Conservation (phyloP, 176 grass and related monocot genomes). For the Aegilops bicornis region DNA sequence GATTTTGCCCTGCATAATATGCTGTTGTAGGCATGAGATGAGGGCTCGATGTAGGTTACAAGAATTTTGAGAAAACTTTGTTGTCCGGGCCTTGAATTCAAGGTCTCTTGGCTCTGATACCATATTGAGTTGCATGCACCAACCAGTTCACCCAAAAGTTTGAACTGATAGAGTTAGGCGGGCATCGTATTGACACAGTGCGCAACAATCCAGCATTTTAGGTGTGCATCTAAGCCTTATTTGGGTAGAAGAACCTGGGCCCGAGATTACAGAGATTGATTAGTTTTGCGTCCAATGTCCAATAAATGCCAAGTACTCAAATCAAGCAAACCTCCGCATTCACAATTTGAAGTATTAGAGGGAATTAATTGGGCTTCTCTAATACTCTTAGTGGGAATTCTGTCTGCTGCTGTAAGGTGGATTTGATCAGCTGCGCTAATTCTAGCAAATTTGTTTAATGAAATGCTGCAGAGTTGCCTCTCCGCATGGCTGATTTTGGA, state of each 20-base stretch:
- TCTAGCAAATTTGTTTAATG: background rate
- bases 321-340: background rate
- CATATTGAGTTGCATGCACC: background rate
- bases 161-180: background rate
- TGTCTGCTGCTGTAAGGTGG: background rate
- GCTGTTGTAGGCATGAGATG: background rate
- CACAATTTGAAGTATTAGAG: background rate
- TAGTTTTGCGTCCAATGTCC: background rate
- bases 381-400: background rate
- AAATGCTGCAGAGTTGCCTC: slow-evolving; percentile 80
- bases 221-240: background rate
- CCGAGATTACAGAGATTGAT: slow-evolving; percentile 4
- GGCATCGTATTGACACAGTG: background rate
- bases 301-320: background rate
- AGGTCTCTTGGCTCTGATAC: background rate
- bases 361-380: background rate
- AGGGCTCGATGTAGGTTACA: background rate
- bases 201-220: background rate
- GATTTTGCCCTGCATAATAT: too few species aligned
- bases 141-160: background rate
- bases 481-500: slow-evolving; percentile 96
- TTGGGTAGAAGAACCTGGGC: background rate
- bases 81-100: background rate
- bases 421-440: slow-evolving; percentile 1
- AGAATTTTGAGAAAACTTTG: background rate